A percentile compares a stretch with the other conserved stretches of the same genome.
phyloP scores from a whole-genome alignment of 192 early-diverging fungal species.

The Podila minutissima region DNA sequence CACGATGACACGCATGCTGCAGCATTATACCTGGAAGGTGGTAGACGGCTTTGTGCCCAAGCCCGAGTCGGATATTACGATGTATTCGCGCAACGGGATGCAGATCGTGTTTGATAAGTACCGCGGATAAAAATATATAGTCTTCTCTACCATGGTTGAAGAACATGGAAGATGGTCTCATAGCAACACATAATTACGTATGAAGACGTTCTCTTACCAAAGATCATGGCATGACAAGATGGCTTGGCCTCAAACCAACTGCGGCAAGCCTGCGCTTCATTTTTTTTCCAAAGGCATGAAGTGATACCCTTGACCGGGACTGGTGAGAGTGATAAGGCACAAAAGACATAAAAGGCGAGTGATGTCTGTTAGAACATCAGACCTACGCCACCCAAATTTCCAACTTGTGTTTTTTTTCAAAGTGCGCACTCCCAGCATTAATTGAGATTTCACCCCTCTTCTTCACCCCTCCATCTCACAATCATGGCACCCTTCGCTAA shows the following conservation, averaged over 20 bases:
- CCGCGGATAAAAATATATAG: slow-evolving; percentile 4
- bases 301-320: too few relatives aligned
- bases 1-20: slow-evolving; percentile 42
- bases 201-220: too few relatives aligned
- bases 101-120: slow-evolving; percentile 44
- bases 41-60: slow-evolving; percentile 43
- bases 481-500: slow-evolving; percentile 54
- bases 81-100: slow-evolving; percentile 51
- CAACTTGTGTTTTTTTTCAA: background rate
- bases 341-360: too few relatives aligned
- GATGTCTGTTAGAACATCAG: too few relatives aligned
- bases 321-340: too few relatives aligned
- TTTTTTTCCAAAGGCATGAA: too few relatives aligned
- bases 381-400: background rate
- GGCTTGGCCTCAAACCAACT: too few relatives aligned
- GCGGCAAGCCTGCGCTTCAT: too few relatives aligned
- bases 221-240: too few relatives aligned
- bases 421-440: background rate
- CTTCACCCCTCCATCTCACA: slow-evolving; percentile 18
- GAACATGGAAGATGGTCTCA: too few relatives aligned
- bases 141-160: too few relatives aligned
- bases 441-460: background rate
- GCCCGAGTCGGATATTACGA: slow-evolving; percentile 49
- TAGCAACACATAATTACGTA: too few relatives aligned
- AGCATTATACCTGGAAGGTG: slow-evolving; percentile 44